Percentiles rank a stretch among this genome's conserved stretches.
These are phyloP conservation scores for Aegle marmelos DNA, from an alignment of 345 rosid genomes.

Conservation along the genomic window DNA sequence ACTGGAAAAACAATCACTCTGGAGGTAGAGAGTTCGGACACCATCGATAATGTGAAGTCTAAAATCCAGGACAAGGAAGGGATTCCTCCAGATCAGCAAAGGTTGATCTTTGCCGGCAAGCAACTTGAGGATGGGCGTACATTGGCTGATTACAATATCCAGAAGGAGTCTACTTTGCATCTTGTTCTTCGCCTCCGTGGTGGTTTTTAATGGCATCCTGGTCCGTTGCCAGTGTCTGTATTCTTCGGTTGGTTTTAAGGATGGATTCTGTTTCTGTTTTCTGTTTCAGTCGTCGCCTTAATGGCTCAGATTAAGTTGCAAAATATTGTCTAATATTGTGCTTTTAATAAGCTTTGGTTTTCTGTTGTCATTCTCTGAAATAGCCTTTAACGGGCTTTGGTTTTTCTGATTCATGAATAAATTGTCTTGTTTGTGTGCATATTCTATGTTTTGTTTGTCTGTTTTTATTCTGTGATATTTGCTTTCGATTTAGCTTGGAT, in stretches of 20 bases:
- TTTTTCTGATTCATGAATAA: constrained; percentile 2
- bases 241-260: no score
- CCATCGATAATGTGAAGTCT: constrained; percentile 36
- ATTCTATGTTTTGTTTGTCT: background rate
- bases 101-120: constrained; percentile 44
- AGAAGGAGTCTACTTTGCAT: constrained; percentile 55
- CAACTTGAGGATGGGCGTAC: constrained; percentile 47
- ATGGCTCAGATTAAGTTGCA: background rate
- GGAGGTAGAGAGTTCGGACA: constrained; percentile 45
- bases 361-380: background rate
- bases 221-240: background rate
- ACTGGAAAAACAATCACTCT: constrained; percentile 44
- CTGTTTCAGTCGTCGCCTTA: background rate
- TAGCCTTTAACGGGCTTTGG: constrained; percentile 3
- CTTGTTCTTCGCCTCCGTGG: constrained; percentile 62
- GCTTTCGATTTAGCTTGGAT: background rate
- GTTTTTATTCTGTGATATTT: background rate
- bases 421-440: background rate
- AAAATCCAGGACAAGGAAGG: constrained; percentile 50
- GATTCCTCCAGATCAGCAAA: constrained; percentile 46
- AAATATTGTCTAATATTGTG: background rate
- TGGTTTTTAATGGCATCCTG: constrained; percentile 23
- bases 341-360: no score
- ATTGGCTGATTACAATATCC: constrained; percentile 43
- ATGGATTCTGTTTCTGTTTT: background rate